Base-by-base conservation (phyloP, 164 flowering plant species). In the Stephania yunnanensis region DNA sequence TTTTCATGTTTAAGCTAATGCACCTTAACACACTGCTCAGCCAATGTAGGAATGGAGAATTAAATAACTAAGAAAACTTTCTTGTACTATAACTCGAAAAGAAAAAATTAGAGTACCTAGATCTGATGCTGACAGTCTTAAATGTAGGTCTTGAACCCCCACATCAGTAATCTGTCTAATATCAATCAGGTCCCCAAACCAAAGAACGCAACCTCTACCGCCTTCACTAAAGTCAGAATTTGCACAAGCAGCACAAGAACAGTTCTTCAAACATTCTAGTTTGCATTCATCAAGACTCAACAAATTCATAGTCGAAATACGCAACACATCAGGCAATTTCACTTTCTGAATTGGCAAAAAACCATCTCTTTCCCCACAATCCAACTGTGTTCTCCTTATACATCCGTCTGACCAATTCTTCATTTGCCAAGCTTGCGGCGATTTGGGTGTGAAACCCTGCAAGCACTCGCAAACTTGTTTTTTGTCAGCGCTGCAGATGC, bases 381-480 rank as follows among this genome's bases (percentile, higher is more conserved):
- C 17, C 63, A 71, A 71, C 7, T 11, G 10, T 29, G 65, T 52
- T 53, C 45, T 53, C 10, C 64, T 25, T 22, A 12, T 19, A 48
- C 73, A 71, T 53, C 73, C 73, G 13, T 53, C 42, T 1, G 44
- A 53, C 73, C 65, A 71, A 31, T 52, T 36, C n/a, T 29, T 7
- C 44, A 13, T 17, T 25, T 52, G 29, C 73, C 73, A 71, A 53
- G 46, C 65, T 36, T 52, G 15, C 4, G 1, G 10, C 25, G 64
- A 73, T 58, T 72, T 81, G 2, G 86, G 84, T 46, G 44, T 75
- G 19, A 78, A 84, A 44, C 89, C 89, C 74, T 45, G 73, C 67
- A 81, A 50, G 69, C 88, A 85, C 45, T 80, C 77, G 61, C 88
- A 87, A 10, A 83, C 78, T 6, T 81, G 74, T 44, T 63, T 42